Percentiles rank a stretch among this genome's conserved stretches.
Conservation (phyloP, 345 rosid genomes). For the Psidium guajava region DNA sequence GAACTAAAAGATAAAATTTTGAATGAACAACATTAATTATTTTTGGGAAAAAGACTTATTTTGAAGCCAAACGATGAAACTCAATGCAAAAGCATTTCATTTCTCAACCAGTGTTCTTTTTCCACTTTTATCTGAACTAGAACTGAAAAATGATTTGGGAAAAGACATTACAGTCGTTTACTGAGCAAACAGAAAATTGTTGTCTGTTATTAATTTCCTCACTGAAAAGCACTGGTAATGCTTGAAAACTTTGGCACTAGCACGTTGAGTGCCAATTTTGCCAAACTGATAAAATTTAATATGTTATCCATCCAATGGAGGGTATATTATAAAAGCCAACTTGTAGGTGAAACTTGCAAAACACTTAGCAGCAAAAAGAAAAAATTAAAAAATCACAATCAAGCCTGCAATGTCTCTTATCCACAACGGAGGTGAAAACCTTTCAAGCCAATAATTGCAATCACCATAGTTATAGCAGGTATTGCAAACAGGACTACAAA, state of each 20-base stretch:
- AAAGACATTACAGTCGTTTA: not conserved
- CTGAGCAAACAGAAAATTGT: not conserved
- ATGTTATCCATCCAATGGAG: not conserved
- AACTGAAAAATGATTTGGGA: not conserved
- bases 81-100: not conserved
- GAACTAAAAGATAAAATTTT: not conserved
- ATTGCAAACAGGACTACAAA: not conserved
- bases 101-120: not conserved
- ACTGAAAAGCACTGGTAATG: not conserved
- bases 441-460: not conserved
- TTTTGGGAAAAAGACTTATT: not conserved
- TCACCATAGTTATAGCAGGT: not conserved
- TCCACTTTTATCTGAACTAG: not conserved
- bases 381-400: not conserved
- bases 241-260: not conserved
- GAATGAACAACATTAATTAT: not conserved
- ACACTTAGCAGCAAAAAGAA: not conserved
- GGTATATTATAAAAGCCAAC: not conserved
- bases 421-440: not conserved
- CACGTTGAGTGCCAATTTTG: not conserved
- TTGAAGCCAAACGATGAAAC: not conserved
- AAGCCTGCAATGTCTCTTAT: not conserved
- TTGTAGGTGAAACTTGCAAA: not conserved
- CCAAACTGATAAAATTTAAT: not conserved
- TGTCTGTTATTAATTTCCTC: not conserved